Evolutionary conservation across 306 rosid genomes (phyloP), one percentile per base, ranked within the genome.

Genomic region (Trifolium subterraneum): DNA sequence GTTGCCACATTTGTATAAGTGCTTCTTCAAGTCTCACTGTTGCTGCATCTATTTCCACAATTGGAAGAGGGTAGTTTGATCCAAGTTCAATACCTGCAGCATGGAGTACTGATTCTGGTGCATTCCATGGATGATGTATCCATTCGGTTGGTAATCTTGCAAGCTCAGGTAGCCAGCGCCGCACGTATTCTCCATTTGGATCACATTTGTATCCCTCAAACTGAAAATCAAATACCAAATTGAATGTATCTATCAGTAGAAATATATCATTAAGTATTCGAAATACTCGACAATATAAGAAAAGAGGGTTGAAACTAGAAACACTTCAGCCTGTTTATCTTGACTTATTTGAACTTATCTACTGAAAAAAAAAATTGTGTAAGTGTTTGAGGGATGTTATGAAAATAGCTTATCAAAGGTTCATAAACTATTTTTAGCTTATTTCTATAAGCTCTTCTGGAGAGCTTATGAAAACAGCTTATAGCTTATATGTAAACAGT

Each of bases 71-170:
- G 74, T 93, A 90, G 73, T 93, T 90, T 47, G 96, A 89, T 12
- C 97, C 98, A 10, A 90, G 91, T 85, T 93, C 97, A 63, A 93
- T 82, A 64, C 97, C 97, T 63, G 98, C 98, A 44, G 98, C 97
- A 74, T 90, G 96, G 36, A 93, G 93, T 51, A 93, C 89, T 39
- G 85, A 75, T 67, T 85, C 97, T 8, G 98, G 98, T 66, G 98
- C 98, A 76, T 93, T 89, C 96, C 96, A 93, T 31, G 98, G 98
- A 68, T 93, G 98, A 79, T 93, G 98, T 77, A 93, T 93, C 97
- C 97, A 93, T 79, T 90, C 93, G 6, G 98, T 93, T 52, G 97
- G 97, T 66, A 93, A 71, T 80, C 97, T 89, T 10, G 97, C 74
- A 42, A 93, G 93, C 77, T 93, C 98, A 19, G 97, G 97, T 71